Evolutionary conservation across 2,329 filamentous ascomycete species (phyloP), one percentile per base, ranked within the genome.

Genomic region (Allantophomopsis cytisporea): DNA sequence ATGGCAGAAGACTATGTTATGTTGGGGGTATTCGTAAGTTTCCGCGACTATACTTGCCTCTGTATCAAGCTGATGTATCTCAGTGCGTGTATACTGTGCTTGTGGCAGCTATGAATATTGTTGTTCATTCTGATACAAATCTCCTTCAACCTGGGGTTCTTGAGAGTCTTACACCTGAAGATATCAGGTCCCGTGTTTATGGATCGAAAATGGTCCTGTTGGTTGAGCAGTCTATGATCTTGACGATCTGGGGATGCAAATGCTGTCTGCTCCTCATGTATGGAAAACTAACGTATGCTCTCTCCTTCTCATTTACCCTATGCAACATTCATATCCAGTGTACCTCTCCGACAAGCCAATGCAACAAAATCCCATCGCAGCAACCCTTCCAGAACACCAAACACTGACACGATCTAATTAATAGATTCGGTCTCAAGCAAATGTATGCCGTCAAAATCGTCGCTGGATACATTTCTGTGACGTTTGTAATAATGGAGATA

Each of bases 151-250:
- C 66, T 0, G 55, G 63, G 13, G 60, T 73, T 21, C 54, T 57
- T 0, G 49, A 54, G 1, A 44, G 51, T 4, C 56, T 77, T 36
- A 73, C 72, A 0, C 59, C 65, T 0, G 44, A 58, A 0, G 46
- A 45, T 1, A 53, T 52, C 30, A 40, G 36, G 33, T 46, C 43
- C 8, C 44, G 52, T 16, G 48, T 52, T 28, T 43, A 40, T 31
- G 76, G 75, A 10, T 76, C 71, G 35, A 80, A 80, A 61, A 68
- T 74, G 60, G 73, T 78, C 1, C 60, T 78, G 31, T 66, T 76
- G 7, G 69, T 72, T 2, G 75, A 80, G 46, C 64, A 78, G 54
- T 67, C 69, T 49, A 80, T 82, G 59, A 60, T 78, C 14, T 60
- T 74, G 39, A 66, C 69, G 7, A 69, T 70, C 20, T 77, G 70